Base-by-base conservation (phyloP, 306 rosid species). In the Geum urbanum region DNA sequence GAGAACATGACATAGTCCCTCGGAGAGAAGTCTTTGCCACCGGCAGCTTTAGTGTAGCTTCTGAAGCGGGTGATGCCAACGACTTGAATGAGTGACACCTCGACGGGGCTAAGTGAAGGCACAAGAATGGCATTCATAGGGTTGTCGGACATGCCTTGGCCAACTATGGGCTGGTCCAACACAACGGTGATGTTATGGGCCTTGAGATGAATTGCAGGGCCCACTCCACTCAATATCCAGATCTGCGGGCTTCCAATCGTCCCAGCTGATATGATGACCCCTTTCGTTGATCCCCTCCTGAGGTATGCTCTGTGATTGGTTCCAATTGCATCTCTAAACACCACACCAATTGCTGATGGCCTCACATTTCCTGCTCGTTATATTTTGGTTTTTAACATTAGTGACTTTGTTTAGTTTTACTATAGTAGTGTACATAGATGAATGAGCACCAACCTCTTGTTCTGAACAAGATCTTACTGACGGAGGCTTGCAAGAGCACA, bases 161-260 rank as follows among this genome's bases (percentile, higher is more conserved):
- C 92, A 2, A 86, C 88, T 69, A 69, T n/a, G 27, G 92, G 87
- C 27, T 83, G 87, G 51, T 86, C 76, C 71, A 84, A 52, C 8
- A 84, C 74, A 9, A 89, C 69, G 0, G 6, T 62, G 6, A 89
- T 83, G 13, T 83, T 83, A 13, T 78, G 88, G 77, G 84, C 78
- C 81, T 9, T 63, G 0, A 84, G 89, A 9, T 80, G 80, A 8
- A 83, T 65, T 2, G 57, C 44, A 3, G 95, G 80, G 65, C 91
- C 95, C 19, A 86, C 74, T 45, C 95, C 95, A 79, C 95, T 88
- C 74, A 88, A 53, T 89, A 82, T 84, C 1, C 86, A 50, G 20
- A 86, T 78, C 32, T 91, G 96, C 71, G 97, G 97, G 83, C 97
- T 91, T 69, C 96, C 97, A 5, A 91, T 78, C 3, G 96, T 90